phyloP scores from a whole-genome alignment of 352 stramenopile species.

The Stramenopiles sp. region DNA sequence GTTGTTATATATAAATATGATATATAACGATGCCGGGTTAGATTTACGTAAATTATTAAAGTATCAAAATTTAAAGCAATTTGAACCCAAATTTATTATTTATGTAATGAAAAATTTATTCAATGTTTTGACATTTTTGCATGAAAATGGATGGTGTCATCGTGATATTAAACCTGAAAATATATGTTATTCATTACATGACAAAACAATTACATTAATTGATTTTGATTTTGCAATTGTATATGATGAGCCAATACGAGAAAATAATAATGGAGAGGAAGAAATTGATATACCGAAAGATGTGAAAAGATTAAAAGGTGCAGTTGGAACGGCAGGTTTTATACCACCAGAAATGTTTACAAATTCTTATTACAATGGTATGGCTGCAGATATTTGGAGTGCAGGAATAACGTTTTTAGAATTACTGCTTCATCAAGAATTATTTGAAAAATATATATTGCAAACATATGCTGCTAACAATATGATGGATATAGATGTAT shows the following conservation, averaged over 20 bases:
- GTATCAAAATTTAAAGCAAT: not conserved
- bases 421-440: not conserved
- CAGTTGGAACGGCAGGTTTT: not conserved
- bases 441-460: not conserved
- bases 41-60: not conserved
- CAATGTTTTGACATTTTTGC: not conserved
- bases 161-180: conserved; percentile 6
- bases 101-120: not conserved
- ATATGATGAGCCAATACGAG: no score
- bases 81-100: not conserved
- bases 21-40: not conserved
- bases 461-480: not conserved
- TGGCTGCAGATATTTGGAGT: not conserved
- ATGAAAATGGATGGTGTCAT: not conserved
- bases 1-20: not conserved
- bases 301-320: not conserved
- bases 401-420: not conserved
- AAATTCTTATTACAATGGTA: not conserved
- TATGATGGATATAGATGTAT: not conserved
- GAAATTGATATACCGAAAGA: not conserved
- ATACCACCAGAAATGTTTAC: conserved; percentile 8
- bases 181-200: not conserved
- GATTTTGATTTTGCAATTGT: not conserved
- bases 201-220: not conserved
- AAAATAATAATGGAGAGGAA: no score